Evolutionary conservation across 2,329 filamentous ascomycete genomes (phyloP).

Genomic region (Rhexocercosporidium sp.): DNA sequence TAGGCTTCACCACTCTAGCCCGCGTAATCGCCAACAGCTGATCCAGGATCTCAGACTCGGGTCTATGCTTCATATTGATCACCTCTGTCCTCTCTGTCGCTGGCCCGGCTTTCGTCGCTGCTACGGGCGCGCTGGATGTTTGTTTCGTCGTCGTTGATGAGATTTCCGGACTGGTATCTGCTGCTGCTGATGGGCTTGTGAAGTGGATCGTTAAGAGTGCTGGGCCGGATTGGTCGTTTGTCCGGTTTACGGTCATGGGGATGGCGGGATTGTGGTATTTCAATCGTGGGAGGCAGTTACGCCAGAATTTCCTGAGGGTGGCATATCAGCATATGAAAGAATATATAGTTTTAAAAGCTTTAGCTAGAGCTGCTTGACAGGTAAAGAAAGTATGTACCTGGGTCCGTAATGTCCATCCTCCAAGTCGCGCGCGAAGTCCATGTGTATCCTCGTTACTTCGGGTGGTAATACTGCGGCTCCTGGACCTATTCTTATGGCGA

Average conservation of each 20-base stretch:
- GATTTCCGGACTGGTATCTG: slow-evolving; percentile 26
- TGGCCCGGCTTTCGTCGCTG: slow-evolving; percentile 44
- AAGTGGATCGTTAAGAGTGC: slow-evolving; percentile 72
- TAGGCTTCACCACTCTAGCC: slow-evolving; percentile 61
- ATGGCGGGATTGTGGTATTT: slow-evolving; percentile 94
- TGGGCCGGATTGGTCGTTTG: slow-evolving; percentile 57
- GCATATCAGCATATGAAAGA: slow-evolving; percentile 33
- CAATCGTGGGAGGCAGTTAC: slow-evolving; percentile 77
- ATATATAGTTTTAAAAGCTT: slow-evolving; percentile 35
- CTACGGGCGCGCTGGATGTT: slow-evolving; percentile 51
- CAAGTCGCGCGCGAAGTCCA: slow-evolving; percentile 70
- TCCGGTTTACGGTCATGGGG: slow-evolving; percentile 81
- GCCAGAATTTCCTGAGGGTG: slow-evolving; percentile 81
- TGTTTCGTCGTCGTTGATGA: slow-evolving; percentile 48
- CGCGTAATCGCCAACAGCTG: slow-evolving; percentile 67
- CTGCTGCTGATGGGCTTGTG: slow-evolving; percentile 41
- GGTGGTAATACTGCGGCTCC: slow-evolving; percentile 82
- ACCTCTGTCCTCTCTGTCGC: slow-evolving; percentile 54
- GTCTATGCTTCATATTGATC: slow-evolving; percentile 68
- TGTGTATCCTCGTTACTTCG: slow-evolving; percentile 74
- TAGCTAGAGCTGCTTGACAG: neutral
- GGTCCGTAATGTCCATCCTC: slow-evolving; percentile 74
- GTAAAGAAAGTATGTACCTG: slow-evolving; percentile 55
- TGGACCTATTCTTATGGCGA: slow-evolving; percentile 77
- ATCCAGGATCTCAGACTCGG: slow-evolving; percentile 65